Conservation (phyloP, 805 yeast genomes). For the Kodamaea fukazawae region DNA sequence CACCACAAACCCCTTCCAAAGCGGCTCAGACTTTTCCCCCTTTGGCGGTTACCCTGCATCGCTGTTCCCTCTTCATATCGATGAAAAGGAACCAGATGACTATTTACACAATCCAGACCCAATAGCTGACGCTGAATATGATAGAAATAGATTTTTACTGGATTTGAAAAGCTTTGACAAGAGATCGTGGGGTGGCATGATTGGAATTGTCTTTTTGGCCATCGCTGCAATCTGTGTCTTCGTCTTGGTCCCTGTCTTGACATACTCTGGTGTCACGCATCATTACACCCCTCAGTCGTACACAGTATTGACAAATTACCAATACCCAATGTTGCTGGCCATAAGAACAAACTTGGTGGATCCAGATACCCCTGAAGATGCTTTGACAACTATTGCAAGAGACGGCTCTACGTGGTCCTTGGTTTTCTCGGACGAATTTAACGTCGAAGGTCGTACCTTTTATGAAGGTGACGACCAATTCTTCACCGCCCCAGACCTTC, state of each 20-base stretch:
- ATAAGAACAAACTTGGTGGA: conserved; percentile 64
- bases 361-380: conserved; percentile 64
- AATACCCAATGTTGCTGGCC: conserved; percentile 56
- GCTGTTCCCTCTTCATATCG: conserved; percentile 27
- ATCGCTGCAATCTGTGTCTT: conserved; percentile 18
- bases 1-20: conserved; percentile 21
- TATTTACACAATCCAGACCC: conserved; percentile 32
- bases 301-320: conserved; percentile 52
- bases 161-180: conserved; percentile 26
- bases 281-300: conserved; percentile 28
- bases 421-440: conserved; percentile 90
- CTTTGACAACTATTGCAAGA: conserved; percentile 47
- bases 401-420: conserved; percentile 70
- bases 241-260: conserved; percentile 24
- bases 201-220: conserved; percentile 20
- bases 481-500: conserved; percentile 79
- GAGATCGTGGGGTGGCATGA: conserved; percentile 20
- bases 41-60: conserved; percentile 31
- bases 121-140: conserved; percentile 28
- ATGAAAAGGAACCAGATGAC: conserved; percentile 29
- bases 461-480: conserved; percentile 90
- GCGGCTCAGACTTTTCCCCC: conserved; percentile 24
- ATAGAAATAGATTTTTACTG: conserved; percentile 23
- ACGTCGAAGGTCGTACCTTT: conserved; percentile 84
- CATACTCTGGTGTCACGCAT: conserved; percentile 23